phyloP scores from a whole-genome alignment of 805 yeast genomes.

The Metschnikowia kunwiensis region DNA sequence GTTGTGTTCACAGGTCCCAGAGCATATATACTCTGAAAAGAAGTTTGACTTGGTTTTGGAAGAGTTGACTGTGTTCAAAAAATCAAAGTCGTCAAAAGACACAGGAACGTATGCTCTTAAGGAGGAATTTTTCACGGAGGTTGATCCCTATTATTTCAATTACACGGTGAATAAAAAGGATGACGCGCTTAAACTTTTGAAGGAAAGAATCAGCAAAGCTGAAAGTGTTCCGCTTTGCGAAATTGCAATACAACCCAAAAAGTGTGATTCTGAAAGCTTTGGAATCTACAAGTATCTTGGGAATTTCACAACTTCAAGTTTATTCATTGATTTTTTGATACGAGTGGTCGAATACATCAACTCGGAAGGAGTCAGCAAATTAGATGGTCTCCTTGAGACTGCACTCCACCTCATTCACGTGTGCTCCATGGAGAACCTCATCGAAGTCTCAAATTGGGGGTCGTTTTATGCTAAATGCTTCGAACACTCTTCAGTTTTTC shows the following conservation, averaged over 20 bases:
- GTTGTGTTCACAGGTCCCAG: constrained; percentile 67
- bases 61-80: constrained; percentile 31
- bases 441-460: constrained; percentile 30
- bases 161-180: constrained; percentile 76
- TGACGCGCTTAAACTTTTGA: constrained; percentile 69
- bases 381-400: constrained; percentile 57
- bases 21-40: constrained; percentile 68
- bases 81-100: constrained; percentile 35
- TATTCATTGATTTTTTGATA: constrained; percentile 54
- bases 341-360: constrained; percentile 44
- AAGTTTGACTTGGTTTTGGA: constrained; percentile 56
- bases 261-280: constrained; percentile 27
- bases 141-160: constrained; percentile 73
- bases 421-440: constrained; percentile 34
- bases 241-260: constrained; percentile 56
- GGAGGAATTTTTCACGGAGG: constrained; percentile 31
- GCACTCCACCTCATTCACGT: constrained; percentile 68
- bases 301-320: constrained; percentile 48
- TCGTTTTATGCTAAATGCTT: constrained; percentile 29
- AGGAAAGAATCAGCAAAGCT: constrained; percentile 45
- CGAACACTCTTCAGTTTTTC: constrained; percentile 22
- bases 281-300: constrained; percentile 45
- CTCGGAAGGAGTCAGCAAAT: constrained; percentile 35
- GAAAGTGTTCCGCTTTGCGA: constrained; percentile 40
- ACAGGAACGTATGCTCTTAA: constrained; percentile 37